These are phyloP conservation scores for Blastocystis sp. DNA, from an alignment of 352 stramenopile species.

Conservation along the genomic window DNA sequence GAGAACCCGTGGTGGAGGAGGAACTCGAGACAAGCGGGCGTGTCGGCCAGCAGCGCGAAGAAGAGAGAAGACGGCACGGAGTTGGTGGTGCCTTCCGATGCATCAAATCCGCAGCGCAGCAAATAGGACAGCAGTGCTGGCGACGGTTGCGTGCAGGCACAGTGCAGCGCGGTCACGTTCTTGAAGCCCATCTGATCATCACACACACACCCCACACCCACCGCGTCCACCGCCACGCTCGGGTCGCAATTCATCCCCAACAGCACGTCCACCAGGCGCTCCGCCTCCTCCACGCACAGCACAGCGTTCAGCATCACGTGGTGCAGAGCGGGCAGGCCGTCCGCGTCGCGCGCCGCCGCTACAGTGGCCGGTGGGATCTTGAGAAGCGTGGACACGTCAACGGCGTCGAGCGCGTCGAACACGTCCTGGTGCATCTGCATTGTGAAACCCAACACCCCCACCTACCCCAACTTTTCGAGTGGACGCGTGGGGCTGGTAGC, in stretches of 20 bases:
- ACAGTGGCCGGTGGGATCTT: neutral
- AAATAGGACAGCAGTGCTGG: neutral
- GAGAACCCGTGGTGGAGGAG: neutral
- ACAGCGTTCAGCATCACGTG: neutral
- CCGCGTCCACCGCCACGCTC: neutral
- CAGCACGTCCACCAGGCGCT: neutral
- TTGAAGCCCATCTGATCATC: neutral
- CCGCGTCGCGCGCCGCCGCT: neutral
- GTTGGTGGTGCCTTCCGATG: neutral
- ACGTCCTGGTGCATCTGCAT: neutral
- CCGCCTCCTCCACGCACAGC: neutral
- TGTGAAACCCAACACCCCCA: neutral
- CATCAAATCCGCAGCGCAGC: neutral
- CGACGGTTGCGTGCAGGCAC: slow-evolving; percentile 28
- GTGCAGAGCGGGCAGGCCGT: neutral
- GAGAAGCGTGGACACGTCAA: neutral
- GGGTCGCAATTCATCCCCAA: neutral
- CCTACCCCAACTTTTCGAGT: neutral
- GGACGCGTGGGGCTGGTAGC: neutral
- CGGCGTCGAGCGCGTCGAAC: neutral
- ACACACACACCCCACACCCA: neutral
- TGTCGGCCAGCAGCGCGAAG: slow-evolving; percentile 23
- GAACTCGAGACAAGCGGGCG: neutral
- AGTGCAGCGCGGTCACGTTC: neutral
- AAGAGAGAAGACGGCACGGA: slow-evolving; percentile 11